A percentile compares a stretch with the other conserved stretches of the same genome.
phyloP scores from a whole-genome alignment of 2,329 filamentous ascomycete species.

The Plectosphaerella plurivora region DNA sequence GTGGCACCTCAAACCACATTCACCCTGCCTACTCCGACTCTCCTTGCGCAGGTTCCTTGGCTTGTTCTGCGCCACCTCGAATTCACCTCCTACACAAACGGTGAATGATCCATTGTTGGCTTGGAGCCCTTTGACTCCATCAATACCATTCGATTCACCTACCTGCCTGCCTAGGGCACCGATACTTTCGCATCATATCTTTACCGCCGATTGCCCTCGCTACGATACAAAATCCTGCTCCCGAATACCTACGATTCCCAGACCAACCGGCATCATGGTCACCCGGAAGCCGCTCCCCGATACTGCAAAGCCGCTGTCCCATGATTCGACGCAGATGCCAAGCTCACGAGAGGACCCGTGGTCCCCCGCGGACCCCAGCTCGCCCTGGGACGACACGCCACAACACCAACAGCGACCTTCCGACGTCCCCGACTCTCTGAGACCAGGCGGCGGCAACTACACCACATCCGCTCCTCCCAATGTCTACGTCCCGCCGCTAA shows the following conservation, averaged over 20 bases:
- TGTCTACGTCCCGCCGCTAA: not conserved
- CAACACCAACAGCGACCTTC: slow-evolving; percentile 4
- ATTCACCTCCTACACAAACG: too few relatives aligned
- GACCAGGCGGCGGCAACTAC: slow-evolving; percentile 21
- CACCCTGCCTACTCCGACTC: too few relatives aligned
- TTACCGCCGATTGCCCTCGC: not conserved
- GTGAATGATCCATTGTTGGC: too few relatives aligned
- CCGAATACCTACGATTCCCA: not conserved
- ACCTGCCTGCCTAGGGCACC: too few relatives aligned
- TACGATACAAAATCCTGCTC: not conserved
- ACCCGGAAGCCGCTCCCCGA: slow-evolving; percentile 32
- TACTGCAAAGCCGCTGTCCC: slow-evolving; percentile 18
- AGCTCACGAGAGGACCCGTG: slow-evolving; percentile 23
- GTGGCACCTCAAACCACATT: too few relatives aligned
- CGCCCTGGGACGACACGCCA: slow-evolving; percentile 19
- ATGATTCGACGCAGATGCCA: slow-evolving; percentile 17
- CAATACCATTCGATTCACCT: too few relatives aligned
- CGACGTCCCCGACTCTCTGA: slow-evolving; percentile 24
- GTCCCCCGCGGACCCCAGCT: slow-evolving; percentile 26
- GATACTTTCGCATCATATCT: not conserved
- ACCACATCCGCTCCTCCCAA: slow-evolving; percentile 1
- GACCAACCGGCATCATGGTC: slow-evolving; percentile 30
- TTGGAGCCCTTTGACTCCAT: too few relatives aligned
- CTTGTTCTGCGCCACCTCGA: too few relatives aligned
- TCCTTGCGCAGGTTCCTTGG: too few relatives aligned